Conservation (phyloP, 2,329 filamentous ascomycete species). For the Arthrobotrys sphaeroides region DNA sequence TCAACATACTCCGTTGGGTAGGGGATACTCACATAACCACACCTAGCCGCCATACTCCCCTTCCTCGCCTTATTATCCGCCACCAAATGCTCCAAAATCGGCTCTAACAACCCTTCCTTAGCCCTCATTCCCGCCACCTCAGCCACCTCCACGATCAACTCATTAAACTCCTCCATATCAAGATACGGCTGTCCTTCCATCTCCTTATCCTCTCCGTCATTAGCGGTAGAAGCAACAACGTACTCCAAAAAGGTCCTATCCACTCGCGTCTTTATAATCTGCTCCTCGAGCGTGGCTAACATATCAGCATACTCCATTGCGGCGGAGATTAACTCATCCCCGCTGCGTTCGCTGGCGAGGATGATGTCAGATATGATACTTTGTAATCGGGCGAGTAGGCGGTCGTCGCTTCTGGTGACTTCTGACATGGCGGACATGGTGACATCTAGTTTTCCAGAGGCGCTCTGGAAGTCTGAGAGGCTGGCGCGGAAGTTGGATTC, state of each 20-base stretch:
- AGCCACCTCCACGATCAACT: slow-evolving; percentile 39
- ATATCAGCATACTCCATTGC: slow-evolving; percentile 44
- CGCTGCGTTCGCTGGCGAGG: slow-evolving; percentile 32
- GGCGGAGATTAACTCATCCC: slow-evolving; percentile 28
- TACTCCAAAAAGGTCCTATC: slow-evolving; percentile 39
- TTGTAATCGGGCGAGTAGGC: slow-evolving; percentile 43
- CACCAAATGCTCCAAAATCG: slow-evolving; percentile 35
- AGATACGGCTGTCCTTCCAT: slow-evolving; percentile 48
- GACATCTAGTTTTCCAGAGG: slow-evolving; percentile 39
- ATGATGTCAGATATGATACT: slow-evolving; percentile 40
- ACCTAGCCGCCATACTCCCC: slow-evolving; percentile 38
- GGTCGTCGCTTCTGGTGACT: slow-evolving; percentile 38
- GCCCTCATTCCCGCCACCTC: slow-evolving; percentile 47
- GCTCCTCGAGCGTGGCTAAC: slow-evolving; percentile 38
- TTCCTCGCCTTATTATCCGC: slow-evolving; percentile 35
- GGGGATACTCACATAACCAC: slow-evolving; percentile 31
- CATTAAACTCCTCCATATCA: slow-evolving; percentile 40
- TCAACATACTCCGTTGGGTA: neutral
- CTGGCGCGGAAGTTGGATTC: slow-evolving; percentile 41
- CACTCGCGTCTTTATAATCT: slow-evolving; percentile 40
- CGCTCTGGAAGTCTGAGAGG: slow-evolving; percentile 29
- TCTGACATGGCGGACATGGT: slow-evolving; percentile 51
- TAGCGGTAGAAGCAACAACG: slow-evolving; percentile 5
- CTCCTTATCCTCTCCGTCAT: slow-evolving; percentile 3
- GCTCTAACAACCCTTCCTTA: slow-evolving; percentile 44